A percentile compares a stretch with the other conserved stretches of the same genome.
phyloP scores from a whole-genome alignment of 768 basidiomycete genomes.

The Rhodotorula taiwanensis region DNA sequence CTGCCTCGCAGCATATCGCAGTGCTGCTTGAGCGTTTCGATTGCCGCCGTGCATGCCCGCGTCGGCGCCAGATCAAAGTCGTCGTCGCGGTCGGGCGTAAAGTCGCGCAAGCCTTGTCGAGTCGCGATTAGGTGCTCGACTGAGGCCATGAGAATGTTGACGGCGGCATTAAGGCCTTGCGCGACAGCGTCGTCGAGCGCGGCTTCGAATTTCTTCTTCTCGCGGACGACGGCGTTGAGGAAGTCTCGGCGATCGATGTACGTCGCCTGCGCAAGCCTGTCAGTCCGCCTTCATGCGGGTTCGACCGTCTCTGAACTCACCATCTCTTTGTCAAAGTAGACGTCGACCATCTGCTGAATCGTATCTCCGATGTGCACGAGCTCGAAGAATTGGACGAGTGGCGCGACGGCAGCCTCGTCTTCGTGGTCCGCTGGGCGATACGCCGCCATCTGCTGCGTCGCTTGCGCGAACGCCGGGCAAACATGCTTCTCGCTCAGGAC shows the following conservation, averaged over 20 bases:
- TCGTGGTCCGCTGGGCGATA: constrained; percentile 85
- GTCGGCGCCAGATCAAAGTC: constrained; percentile 74
- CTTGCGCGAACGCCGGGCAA: constrained; percentile 70
- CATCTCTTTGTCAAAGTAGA: constrained; percentile 95
- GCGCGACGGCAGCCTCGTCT: constrained; percentile 63
- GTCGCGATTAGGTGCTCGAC: constrained; percentile 88
- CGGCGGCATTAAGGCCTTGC: constrained; percentile 85
- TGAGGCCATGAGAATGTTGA: constrained; percentile 53
- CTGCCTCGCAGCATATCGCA: constrained; percentile 85
- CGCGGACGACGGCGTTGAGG: constrained; percentile 82
- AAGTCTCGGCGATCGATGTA: constrained; percentile 69
- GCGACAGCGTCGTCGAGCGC: constrained; percentile 88
- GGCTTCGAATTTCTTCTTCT: constrained; percentile 95
- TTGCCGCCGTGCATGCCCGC: constrained; percentile 77
- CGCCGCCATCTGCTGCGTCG: constrained; percentile 77
- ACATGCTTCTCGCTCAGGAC: constrained; percentile 73
- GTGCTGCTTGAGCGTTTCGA: constrained; percentile 80
- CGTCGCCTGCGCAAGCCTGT: constrained; percentile 1
- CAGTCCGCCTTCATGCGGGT: too few relatives aligned
- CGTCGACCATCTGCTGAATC: constrained; percentile 94
- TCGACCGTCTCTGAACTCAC: too few relatives aligned
- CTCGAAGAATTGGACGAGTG: constrained; percentile 93
- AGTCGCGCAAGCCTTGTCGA: constrained; percentile 74
- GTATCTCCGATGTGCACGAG: constrained; percentile 94
- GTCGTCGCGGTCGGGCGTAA: constrained; percentile 73